phyloP scores from a whole-genome alignment of 306 rosid species.

The Glycyrrhiza uralensis region DNA sequence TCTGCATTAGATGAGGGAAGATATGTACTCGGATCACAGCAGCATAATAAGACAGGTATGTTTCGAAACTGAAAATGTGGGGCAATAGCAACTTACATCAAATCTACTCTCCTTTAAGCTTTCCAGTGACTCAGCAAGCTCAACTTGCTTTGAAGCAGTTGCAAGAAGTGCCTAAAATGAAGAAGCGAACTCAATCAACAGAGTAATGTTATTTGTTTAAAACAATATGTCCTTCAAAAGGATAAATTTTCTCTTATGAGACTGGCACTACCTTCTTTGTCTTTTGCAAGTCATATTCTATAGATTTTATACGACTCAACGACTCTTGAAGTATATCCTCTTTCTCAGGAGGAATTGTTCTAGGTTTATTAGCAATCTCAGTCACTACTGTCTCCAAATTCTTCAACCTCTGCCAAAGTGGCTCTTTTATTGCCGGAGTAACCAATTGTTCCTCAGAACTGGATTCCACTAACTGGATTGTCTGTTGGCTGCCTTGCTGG shows the following conservation, averaged over 20 bases:
- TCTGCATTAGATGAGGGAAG: slow-evolving; percentile 11
- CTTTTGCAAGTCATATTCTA: slow-evolving; percentile 89
- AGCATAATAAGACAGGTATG: not conserved
- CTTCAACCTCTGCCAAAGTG: slow-evolving; percentile 80
- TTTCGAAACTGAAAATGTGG: slow-evolving; percentile 10
- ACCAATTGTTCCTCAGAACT: slow-evolving; percentile 44
- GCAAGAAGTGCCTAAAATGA: slow-evolving; percentile 68
- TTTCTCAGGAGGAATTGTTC: slow-evolving; percentile 85
- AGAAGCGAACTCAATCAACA: slow-evolving; percentile 28
- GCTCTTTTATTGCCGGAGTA: slow-evolving; percentile 43
- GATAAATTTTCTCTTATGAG: slow-evolving; percentile 21
- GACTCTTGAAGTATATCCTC: slow-evolving; percentile 89
- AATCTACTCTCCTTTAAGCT: slow-evolving; percentile 48
- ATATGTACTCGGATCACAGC: not conserved
- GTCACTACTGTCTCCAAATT: slow-evolving; percentile 73
- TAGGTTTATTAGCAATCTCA: slow-evolving; percentile 70
- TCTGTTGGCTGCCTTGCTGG: slow-evolving; percentile 25
- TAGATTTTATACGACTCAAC: slow-evolving; percentile 78
- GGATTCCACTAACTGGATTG: slow-evolving; percentile 35
- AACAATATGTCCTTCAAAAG: slow-evolving; percentile 17
- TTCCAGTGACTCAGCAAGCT: slow-evolving; percentile 92
- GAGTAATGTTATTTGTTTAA: slow-evolving; percentile 8
- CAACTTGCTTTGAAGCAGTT: slow-evolving; percentile 88
- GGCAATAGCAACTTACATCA: slow-evolving; percentile 51
- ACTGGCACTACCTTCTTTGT: slow-evolving; percentile 68